Evolutionary conservation across 1,139 yeast genomes (phyloP).

Genomic region (Protomyces lactucae-debilis): DNA sequence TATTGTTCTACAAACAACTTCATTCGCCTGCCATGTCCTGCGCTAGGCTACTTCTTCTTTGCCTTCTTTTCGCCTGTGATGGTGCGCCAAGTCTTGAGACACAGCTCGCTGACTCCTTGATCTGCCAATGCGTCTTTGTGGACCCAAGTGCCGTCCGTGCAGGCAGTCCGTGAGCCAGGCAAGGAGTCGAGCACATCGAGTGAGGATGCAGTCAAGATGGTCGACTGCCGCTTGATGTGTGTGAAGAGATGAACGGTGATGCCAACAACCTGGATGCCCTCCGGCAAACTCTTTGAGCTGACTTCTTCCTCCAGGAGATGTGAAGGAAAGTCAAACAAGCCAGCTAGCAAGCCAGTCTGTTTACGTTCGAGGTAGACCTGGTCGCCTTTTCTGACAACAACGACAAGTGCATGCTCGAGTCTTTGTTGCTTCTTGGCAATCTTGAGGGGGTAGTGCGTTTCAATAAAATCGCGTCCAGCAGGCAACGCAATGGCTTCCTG

Average conservation of each 20-base stretch:
- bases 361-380: conserved; percentile 25
- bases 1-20: background rate
- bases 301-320: conserved; percentile 3
- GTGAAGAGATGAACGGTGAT: conserved; percentile 25
- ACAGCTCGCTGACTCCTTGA: conserved; percentile 14
- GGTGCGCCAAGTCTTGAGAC: conserved; percentile 14
- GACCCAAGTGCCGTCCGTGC: conserved; percentile 11
- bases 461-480: conserved; percentile 15
- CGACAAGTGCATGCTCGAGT: conserved; percentile 20
- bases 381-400: conserved; percentile 3
- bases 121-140: background rate
- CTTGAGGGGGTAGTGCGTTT: conserved; percentile 24
- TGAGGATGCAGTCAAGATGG: background rate
- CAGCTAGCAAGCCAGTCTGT: conserved; percentile 28
- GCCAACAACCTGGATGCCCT: background rate
- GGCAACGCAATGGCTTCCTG: conserved; percentile 5
- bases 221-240: conserved; percentile 25
- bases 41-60: background rate
- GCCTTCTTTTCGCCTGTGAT: background rate
- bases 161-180: background rate
- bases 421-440: conserved; percentile 20
- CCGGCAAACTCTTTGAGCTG: background rate
- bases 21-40: background rate
- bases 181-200: conserved; percentile 1
- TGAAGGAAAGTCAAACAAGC: conserved; percentile 29